phyloP scores from a whole-genome alignment of 805 yeast species.

The Ogataea chonburiensis region DNA sequence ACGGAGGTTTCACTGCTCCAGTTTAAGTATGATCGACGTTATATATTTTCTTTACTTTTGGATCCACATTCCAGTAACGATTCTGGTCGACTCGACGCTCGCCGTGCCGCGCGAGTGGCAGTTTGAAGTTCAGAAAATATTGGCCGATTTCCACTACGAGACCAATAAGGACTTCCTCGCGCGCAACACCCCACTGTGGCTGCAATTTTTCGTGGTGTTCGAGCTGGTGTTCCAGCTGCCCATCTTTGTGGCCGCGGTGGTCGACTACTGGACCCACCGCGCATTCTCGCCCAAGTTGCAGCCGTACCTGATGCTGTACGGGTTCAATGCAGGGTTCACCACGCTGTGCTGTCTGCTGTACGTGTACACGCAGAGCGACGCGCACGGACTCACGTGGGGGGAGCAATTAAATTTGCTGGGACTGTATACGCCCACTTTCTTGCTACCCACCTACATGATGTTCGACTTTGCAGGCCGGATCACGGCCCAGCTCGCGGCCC shows the following conservation, averaged over 20 bases:
- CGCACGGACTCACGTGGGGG: slow-evolving; percentile 36
- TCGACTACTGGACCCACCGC: slow-evolving; percentile 22
- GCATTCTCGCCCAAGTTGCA: slow-evolving; percentile 24
- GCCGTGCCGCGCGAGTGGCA: slow-evolving; percentile 56
- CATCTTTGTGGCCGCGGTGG: slow-evolving; percentile 54
- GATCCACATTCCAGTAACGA: slow-evolving; percentile 72
- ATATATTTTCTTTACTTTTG: slow-evolving; percentile 36
- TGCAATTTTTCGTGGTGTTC: slow-evolving; percentile 63
- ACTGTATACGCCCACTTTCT: slow-evolving; percentile 68
- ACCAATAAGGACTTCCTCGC: slow-evolving; percentile 69
- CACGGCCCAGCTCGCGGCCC: slow-evolving; percentile 1
- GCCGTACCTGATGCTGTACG: slow-evolving; percentile 55
- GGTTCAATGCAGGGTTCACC: slow-evolving; percentile 79
- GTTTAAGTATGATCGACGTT: slow-evolving; percentile 19
- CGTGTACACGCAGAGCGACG: slow-evolving; percentile 37
- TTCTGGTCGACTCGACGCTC: slow-evolving; percentile 71
- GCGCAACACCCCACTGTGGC: slow-evolving; percentile 59
- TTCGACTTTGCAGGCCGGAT: slow-evolving; percentile 40
- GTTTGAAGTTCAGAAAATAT: slow-evolving; percentile 44
- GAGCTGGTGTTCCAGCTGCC: slow-evolving; percentile 83
- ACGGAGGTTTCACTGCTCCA: slow-evolving; percentile 67
- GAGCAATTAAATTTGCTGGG: slow-evolving; percentile 46
- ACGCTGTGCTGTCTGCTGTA: slow-evolving; percentile 70
- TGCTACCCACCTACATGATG: slow-evolving; percentile 60
- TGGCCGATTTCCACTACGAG: slow-evolving; percentile 59